These are phyloP conservation scores for Flueggea neowawraea DNA, from an alignment of 441 rosid genomes.

Conservation along the genomic window DNA sequence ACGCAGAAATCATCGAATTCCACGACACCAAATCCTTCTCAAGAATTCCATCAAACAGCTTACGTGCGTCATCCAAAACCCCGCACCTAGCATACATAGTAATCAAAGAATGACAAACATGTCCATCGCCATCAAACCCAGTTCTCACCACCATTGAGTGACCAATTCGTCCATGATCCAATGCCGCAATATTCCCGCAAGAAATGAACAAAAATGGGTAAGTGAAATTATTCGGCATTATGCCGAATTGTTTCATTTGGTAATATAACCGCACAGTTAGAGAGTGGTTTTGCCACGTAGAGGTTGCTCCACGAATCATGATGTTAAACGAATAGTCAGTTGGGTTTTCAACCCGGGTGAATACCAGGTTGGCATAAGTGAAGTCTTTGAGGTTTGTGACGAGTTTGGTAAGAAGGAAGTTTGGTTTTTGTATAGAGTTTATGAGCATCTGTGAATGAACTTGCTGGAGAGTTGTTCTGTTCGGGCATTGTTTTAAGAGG, in stretches of 20 bases:
- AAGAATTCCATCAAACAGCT: conserved; percentile 68
- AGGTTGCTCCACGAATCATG: conserved; percentile 70
- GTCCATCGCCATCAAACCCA: conserved; percentile 54
- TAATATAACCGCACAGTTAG: conserved; percentile 42
- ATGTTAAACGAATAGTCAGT: conserved; percentile 63
- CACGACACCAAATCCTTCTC: conserved; percentile 66
- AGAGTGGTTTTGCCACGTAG: conserved; percentile 43
- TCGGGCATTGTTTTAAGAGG: conserved; percentile 41
- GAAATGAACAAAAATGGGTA: conserved; percentile 65
- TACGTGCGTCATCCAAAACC: conserved; percentile 40
- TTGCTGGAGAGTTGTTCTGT: conserved; percentile 40
- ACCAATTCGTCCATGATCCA: conserved; percentile 43
- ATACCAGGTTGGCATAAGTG: conserved; percentile 50
- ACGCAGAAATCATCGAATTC: conserved; percentile 89
- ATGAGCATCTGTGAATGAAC: conserved; percentile 74
- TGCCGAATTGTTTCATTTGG: conserved; percentile 49
- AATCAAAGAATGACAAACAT: conserved; percentile 60
- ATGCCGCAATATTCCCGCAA: conserved; percentile 53
- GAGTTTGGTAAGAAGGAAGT: conserved; percentile 64
- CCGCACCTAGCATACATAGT: conserved; percentile 49
- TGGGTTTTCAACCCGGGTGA: conserved; percentile 46
- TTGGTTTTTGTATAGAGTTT: conserved; percentile 41
- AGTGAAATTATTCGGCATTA: conserved; percentile 65
- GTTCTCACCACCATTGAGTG: conserved; percentile 53
- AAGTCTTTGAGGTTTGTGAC: conserved; percentile 48